Conservation (phyloP, 305 asterid genomes). For the Lippia alba region DNA sequence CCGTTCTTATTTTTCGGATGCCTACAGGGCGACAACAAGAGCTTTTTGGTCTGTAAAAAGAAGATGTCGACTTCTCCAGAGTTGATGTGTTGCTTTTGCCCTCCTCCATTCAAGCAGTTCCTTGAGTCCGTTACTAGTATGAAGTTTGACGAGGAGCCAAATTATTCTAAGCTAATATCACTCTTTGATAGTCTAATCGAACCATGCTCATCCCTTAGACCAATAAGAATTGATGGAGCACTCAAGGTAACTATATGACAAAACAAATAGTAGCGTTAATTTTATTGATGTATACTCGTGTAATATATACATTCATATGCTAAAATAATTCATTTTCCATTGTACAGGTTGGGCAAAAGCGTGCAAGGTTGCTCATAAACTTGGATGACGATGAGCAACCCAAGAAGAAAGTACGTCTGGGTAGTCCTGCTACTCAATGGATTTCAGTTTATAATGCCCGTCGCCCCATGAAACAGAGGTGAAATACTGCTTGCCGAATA, state of each 20-base stretch:
- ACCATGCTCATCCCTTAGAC: constrained; percentile 76
- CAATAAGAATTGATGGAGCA: constrained; percentile 96
- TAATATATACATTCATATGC: constrained; percentile 16
- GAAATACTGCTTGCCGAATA: constrained; percentile 16
- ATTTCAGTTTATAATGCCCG: constrained; percentile 96
- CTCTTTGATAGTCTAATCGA: constrained; percentile 86
- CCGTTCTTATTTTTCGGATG: constrained; percentile 32
- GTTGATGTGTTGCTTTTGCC: constrained; percentile 96
- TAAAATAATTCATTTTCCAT: constrained; percentile 29
- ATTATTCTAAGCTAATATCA: constrained; percentile 81
- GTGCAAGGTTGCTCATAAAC: constrained; percentile 90
- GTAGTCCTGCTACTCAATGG: constrained; percentile 99
- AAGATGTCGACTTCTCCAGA: constrained; percentile 97
- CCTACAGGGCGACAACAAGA: constrained; percentile 74
- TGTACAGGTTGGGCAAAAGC: constrained; percentile 92
- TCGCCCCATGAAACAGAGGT: constrained; percentile 98
- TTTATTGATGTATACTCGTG: constrained; percentile 15
- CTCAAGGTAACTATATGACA: constrained; percentile 61
- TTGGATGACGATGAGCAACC: constrained; percentile 99
- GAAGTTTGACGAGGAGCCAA: constrained; percentile 98
- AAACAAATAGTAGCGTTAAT: not conserved
- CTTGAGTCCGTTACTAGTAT: constrained; percentile 93
- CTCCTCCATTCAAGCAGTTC: constrained; percentile 83
- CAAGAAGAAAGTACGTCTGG: constrained; percentile 92
- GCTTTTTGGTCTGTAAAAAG: constrained; percentile 94